Evolutionary conservation across 108 stramenopile species (phyloP).

Genomic region (Fistulifera pelliculosa): DNA sequence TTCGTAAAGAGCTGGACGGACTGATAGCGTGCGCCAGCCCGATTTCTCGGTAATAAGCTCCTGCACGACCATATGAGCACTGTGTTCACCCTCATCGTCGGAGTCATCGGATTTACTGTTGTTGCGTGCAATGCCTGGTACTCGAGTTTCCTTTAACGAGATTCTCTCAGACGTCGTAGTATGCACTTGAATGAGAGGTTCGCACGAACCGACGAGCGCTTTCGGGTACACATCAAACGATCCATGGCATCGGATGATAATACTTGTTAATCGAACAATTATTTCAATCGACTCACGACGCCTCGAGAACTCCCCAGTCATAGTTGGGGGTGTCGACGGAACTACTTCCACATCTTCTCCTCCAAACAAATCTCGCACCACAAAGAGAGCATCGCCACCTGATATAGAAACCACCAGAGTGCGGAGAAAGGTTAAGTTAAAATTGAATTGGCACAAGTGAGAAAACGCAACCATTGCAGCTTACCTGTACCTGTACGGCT

Average conservation of each 20-base stretch:
- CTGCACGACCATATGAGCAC: slow-evolving; percentile 29
- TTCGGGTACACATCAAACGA: slow-evolving; percentile 79
- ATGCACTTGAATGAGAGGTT: slow-evolving; percentile 78
- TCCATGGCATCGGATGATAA: slow-evolving; percentile 79
- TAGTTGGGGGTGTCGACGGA: slow-evolving; percentile 25
- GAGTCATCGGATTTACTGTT: slow-evolving; percentile 47
- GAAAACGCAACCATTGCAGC: no score
- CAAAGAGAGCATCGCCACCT: slow-evolving; percentile 76
- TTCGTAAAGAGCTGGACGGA: slow-evolving; percentile 81
- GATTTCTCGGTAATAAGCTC: slow-evolving; percentile 64
- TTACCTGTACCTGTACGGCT: slow-evolving; percentile 66
- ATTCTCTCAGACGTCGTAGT: slow-evolving; percentile 84
- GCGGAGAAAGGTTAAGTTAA: no score
- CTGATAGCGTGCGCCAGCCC: slow-evolving; percentile 70
- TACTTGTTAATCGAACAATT: slow-evolving; percentile 47
- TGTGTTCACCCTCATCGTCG: slow-evolving; percentile 22
- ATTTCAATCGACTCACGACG: slow-evolving; percentile 72
- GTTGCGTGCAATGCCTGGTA: slow-evolving; percentile 15
- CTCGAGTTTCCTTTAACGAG: slow-evolving; percentile 54
- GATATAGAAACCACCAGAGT: no score
- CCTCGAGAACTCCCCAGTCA: slow-evolving; percentile 4
- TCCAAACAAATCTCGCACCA: slow-evolving; percentile 80
- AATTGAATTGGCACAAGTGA: no score
- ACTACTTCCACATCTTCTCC: slow-evolving; percentile 83
- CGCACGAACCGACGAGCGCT: slow-evolving; percentile 48